Conservation (phyloP, 805 yeast species). For the Candida railenensis region DNA sequence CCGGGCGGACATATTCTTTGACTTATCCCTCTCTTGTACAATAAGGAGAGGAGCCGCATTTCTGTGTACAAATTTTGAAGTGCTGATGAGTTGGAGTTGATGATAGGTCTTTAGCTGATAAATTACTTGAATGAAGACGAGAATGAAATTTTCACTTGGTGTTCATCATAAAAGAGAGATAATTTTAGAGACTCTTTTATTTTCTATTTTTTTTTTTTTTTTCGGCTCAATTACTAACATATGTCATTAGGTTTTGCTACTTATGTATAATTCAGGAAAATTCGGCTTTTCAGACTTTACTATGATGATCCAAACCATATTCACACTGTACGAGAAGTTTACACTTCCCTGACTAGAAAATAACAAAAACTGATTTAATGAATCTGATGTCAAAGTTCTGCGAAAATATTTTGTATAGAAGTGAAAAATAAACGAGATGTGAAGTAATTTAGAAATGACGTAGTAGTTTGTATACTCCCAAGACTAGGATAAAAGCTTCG, state of each 20-base stretch:
- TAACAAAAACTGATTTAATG: constrained; percentile 46
- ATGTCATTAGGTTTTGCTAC: constrained; percentile 15
- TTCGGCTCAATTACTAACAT: constrained; percentile 13
- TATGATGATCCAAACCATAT: constrained; percentile 43
- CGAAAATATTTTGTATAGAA: background rate
- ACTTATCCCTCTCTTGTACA: constrained; percentile 41
- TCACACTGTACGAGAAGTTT: constrained; percentile 48
- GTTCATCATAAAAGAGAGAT: background rate
- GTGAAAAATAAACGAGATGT: background rate
- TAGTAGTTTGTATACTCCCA: too few relatives aligned
- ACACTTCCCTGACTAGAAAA: constrained; percentile 36
- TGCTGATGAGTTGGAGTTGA: constrained; percentile 41
- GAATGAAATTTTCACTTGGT: background rate
- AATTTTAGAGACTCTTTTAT: too few relatives aligned
- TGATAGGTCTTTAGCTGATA: constrained; percentile 46
- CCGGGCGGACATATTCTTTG: constrained; percentile 51
- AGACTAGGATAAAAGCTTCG: too few relatives aligned
- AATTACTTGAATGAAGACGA: background rate
- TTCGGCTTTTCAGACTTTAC: constrained; percentile 13
- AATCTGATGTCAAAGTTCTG: constrained; percentile 33
- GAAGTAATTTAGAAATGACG: too few relatives aligned
- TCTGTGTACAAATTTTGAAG: constrained; percentile 48
- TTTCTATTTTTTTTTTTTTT: background rate
- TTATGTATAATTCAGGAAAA: constrained; percentile 13
- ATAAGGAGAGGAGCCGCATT: constrained; percentile 42